Conservation (phyloP, 192 early-diverging fungal genomes). For the Jimgerdemannia lactiflua region DNA sequence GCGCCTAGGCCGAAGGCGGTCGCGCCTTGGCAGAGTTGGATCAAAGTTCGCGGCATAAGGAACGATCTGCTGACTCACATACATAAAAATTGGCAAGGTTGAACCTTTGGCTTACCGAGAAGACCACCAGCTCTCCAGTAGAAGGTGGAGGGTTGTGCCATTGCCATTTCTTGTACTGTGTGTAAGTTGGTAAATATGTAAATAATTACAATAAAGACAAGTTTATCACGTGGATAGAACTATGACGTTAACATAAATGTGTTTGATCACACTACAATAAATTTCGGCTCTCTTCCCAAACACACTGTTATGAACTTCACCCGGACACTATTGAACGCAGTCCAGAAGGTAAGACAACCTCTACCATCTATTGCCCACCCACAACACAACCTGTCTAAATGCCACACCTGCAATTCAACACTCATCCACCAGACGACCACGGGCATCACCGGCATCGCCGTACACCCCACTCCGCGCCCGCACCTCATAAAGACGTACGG, state of each 20-base stretch:
- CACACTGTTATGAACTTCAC: neutral
- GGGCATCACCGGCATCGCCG: conserved; percentile 80
- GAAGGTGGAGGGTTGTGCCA: neutral
- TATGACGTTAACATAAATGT: neutral
- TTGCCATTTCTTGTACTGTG: no score
- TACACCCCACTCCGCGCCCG: conserved; percentile 85
- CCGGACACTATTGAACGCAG: neutral
- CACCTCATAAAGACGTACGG: conserved; percentile 83
- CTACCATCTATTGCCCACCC: neutral
- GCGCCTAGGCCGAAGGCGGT: conserved; percentile 40
- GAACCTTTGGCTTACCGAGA: conserved; percentile 7
- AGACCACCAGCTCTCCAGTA: conserved; percentile 19
- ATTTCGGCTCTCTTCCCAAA: neutral
- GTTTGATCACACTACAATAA: neutral
- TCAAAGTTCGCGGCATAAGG: neutral
- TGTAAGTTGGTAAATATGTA: no score
- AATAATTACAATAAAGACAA: no score
- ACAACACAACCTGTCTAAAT: neutral
- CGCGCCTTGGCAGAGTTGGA: conserved; percentile 24
- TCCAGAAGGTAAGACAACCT: neutral
- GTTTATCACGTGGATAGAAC: no score
- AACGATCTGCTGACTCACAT: neutral
- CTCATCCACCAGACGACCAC: conserved; percentile 75
- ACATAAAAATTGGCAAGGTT: no score
- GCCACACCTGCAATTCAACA: neutral